These are phyloP conservation scores for Geranomyces michiganensis DNA, from an alignment of 192 early-diverging fungal genomes.

Conservation along the genomic window DNA sequence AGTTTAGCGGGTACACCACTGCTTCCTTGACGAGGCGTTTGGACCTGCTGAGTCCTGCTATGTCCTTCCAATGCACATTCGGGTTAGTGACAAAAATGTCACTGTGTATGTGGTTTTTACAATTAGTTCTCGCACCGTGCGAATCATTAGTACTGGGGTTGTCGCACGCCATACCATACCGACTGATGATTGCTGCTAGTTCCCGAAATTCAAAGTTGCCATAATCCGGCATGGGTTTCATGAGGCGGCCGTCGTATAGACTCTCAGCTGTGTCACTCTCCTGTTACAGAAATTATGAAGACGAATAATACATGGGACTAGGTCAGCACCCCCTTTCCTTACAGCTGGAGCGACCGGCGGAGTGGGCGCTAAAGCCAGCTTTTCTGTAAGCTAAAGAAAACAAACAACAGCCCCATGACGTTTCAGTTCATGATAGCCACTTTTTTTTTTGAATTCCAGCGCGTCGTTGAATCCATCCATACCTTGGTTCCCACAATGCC, in stretches of 20 bases:
- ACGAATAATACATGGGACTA: too few relatives aligned
- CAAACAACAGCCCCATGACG: too few relatives aligned
- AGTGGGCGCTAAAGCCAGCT: background rate
- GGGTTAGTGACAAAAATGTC: constrained; percentile 61
- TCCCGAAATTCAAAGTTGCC: constrained; percentile 51
- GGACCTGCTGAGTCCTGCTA: constrained; percentile 50
- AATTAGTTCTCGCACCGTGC: background rate
- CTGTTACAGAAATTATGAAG: background rate
- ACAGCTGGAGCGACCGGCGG: too few relatives aligned
- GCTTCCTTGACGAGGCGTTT: constrained; percentile 58
- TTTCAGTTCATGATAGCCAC: too few relatives aligned
- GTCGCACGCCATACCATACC: constrained; percentile 9
- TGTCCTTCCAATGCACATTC: constrained; percentile 52
- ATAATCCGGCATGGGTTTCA: constrained; percentile 57
- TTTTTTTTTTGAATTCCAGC: too few relatives aligned
- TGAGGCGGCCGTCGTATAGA: constrained; percentile 35
- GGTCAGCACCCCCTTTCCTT: too few relatives aligned
- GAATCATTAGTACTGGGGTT: background rate
- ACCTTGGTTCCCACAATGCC: constrained; percentile 3
- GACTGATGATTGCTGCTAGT: constrained; percentile 3
- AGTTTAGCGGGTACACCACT: constrained; percentile 56
- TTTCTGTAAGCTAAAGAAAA: background rate
- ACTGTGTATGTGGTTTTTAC: constrained; percentile 3
- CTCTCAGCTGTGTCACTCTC: background rate
- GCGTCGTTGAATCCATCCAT: too few relatives aligned